These are phyloP conservation scores for Kurtzmaniella quercitrusa DNA, from an alignment of 1,139 yeast species.

Conservation along the genomic window DNA sequence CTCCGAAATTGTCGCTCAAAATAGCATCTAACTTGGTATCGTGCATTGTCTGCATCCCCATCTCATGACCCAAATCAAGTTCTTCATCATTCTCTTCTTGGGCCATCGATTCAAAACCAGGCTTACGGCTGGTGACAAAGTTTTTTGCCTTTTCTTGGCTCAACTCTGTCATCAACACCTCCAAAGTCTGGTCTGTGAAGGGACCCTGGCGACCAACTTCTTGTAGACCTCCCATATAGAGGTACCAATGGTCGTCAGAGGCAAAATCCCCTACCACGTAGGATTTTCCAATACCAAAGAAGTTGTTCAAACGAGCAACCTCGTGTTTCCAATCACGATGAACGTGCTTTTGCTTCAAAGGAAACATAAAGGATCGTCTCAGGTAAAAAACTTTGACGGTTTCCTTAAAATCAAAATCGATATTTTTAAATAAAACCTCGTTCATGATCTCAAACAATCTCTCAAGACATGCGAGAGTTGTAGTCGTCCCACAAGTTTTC, in stretches of 20 bases:
- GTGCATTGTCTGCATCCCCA: slow-evolving; percentile 66
- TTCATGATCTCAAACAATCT: slow-evolving; percentile 54
- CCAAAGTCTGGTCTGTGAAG: slow-evolving; percentile 69
- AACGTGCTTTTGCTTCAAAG: slow-evolving; percentile 74
- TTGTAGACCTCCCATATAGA: slow-evolving; percentile 52
- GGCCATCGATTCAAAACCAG: slow-evolving; percentile 38
- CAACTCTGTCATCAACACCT: slow-evolving; percentile 87
- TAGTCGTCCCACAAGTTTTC: slow-evolving; percentile 96
- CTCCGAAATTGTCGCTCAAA: slow-evolving; percentile 24
- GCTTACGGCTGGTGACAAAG: slow-evolving; percentile 58
- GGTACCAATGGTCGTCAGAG: slow-evolving; percentile 86
- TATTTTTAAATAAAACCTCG: slow-evolving; percentile 20
- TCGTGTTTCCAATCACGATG: slow-evolving; percentile 87
- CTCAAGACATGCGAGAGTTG: slow-evolving; percentile 75
- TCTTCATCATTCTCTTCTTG: slow-evolving; percentile 36
- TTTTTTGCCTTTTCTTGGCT: slow-evolving; percentile 54
- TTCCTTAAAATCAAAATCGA: slow-evolving; percentile 19
- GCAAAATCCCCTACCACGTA: slow-evolving; percentile 75
- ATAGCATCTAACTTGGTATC: slow-evolving; percentile 58
- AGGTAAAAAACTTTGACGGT: slow-evolving; percentile 82
- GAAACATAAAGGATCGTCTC: slow-evolving; percentile 89
- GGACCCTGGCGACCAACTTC: slow-evolving; percentile 13
- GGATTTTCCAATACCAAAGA: slow-evolving; percentile 62
- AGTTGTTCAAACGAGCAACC: slow-evolving; percentile 60
- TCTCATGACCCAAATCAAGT: slow-evolving; percentile 73